Evolutionary conservation across 1,139 yeast species (phyloP), one percentile per base, ranked within the genome.

Genomic region (Meyerozyma carpophila): DNA sequence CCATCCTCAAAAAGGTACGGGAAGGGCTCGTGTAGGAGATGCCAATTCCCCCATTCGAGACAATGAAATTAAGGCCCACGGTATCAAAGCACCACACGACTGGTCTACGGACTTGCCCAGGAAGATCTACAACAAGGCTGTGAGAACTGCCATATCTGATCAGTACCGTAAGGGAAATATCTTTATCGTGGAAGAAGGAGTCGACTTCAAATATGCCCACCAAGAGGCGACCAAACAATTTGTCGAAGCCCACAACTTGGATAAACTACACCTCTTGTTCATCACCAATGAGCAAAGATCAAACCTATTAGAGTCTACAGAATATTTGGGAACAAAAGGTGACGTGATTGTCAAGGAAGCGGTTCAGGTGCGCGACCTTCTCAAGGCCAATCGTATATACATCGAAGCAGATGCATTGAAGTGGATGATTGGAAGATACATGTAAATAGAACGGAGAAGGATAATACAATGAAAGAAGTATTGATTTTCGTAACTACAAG

Each of bases 11-110:
- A 93, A 93, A 68, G 98, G 98, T 51, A 70, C 90, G 14, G 99
- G 99, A 65, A 76, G 79, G 50, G 99, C 99, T 45, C 84, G 99
- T 73, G 84, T 82, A 47, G 99, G 98, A 70, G 97, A 90, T 66
- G 90, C 89, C 47, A 93, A 93, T 56, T 88, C 96, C 20, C 98
- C 98, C 39, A 86, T 83, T 44, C 81, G 96, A 67, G 83, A 82
- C 58, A 90, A 87, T 58, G 96, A 96, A 59, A 91, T 93, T 41
- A 77, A 86, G 52, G 98, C 98, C 0, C 82, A 86, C 58, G 97
- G 94, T 21, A 83, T 94, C 59, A 78, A 77, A 46, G 97, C 96
- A 13, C 95, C 95, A 40, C 94, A 88, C 60, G 95, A 89, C 63
- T 84, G 86, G 78, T 77, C 91, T 34, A 86, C 97, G 4, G 81